Conservation (phyloP, 2,329 filamentous ascomycete genomes). For the Pleomassaria siparia region DNA sequence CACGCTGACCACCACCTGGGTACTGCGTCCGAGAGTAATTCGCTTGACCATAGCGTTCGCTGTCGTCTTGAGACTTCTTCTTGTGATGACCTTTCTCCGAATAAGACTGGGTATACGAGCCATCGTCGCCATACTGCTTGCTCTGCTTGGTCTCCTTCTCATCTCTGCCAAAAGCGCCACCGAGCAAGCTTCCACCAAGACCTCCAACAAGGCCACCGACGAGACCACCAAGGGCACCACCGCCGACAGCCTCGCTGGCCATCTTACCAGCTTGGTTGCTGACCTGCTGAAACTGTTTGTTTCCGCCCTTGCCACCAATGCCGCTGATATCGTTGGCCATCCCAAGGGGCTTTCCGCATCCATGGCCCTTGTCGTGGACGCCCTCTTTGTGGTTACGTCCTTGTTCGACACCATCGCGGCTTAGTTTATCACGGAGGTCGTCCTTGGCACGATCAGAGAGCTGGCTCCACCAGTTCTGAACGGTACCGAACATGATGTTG, state of each 20-base stretch:
- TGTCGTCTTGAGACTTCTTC: conserved; percentile 31
- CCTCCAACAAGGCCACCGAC: conserved; percentile 67
- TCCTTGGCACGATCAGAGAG: conserved; percentile 65
- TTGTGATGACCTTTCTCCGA: conserved; percentile 62
- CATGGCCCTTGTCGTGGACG: conserved; percentile 80
- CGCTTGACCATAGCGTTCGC: conserved; percentile 62
- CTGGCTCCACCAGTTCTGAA: conserved; percentile 79
- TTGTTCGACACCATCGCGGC: conserved; percentile 72
- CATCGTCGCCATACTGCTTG: conserved; percentile 59
- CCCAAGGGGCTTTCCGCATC: conserved; percentile 76
- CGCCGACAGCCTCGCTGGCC: conserved; percentile 62
- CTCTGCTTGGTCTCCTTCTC: conserved; percentile 58
- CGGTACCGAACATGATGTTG: conserved; percentile 73
- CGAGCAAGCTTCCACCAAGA: conserved; percentile 63
- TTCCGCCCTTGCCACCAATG: conserved; percentile 44
- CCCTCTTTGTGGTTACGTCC: conserved; percentile 86
- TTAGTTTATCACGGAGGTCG: conserved; percentile 72
- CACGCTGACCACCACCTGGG: conserved; percentile 57
- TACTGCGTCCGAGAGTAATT: conserved; percentile 62
- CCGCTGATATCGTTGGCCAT: conserved; percentile 64
- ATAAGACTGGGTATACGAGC: conserved; percentile 62
- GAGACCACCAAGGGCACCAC: conserved; percentile 68
- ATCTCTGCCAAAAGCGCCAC: conserved; percentile 57
- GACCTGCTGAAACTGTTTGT: conserved; percentile 31
- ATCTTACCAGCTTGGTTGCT: conserved; percentile 51